phyloP scores from a whole-genome alignment of 257 asterid genomes.

The Nicotiana obtusifolia region DNA sequence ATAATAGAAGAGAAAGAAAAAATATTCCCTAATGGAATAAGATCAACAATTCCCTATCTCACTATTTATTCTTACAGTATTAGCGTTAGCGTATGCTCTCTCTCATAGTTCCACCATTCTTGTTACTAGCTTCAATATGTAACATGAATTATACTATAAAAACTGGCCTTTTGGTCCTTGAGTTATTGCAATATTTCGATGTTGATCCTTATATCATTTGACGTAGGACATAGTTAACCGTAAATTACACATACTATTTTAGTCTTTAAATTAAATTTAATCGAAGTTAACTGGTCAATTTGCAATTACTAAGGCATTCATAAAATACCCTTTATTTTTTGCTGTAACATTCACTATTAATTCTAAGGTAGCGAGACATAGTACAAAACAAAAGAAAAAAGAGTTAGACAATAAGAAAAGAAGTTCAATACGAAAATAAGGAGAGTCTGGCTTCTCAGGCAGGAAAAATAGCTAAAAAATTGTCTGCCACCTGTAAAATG shows the following conservation, averaged over 20 bases:
- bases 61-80: not conserved
- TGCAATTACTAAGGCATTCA: too few relatives aligned
- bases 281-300: too few relatives aligned
- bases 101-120: not conserved
- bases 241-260: too few relatives aligned
- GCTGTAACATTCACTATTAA: not conserved
- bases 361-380: not conserved
- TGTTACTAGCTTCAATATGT: not conserved
- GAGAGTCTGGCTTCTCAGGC: not conserved
- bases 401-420: not conserved
- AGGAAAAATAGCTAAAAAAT: not conserved
- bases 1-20: too few relatives aligned
- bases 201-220: too few relatives aligned
- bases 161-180: too few relatives aligned
- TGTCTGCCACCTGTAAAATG: constrained; percentile 5
- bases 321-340: not conserved
- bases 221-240: too few relatives aligned
- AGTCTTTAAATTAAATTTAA: too few relatives aligned
- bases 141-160: not conserved
- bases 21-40: too few relatives aligned
- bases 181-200: too few relatives aligned
- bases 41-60: too few relatives aligned
- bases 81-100: too few relatives aligned
- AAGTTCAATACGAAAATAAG: not conserved
- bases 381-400: not conserved